phyloP scores from a whole-genome alignment of 495 filamentous ascomycete genomes.

The Aspergillus sclerotiicarbonarius region DNA sequence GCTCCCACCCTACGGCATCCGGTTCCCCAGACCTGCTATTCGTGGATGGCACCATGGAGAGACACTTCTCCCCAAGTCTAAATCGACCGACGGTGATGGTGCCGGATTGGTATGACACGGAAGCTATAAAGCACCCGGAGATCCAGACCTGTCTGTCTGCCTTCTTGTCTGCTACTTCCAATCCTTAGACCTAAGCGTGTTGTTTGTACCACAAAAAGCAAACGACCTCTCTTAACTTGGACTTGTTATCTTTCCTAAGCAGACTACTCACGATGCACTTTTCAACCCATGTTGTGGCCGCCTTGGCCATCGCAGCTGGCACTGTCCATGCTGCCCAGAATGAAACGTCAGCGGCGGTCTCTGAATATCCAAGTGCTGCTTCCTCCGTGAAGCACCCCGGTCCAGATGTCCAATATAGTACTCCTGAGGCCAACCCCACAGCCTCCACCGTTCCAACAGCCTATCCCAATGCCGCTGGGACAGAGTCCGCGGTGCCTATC shows the following conservation, averaged over 20 bases:
- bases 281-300: slow-evolving; percentile 15
- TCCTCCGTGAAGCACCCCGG: neutral
- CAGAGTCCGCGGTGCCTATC: neutral
- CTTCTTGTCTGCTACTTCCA: neutral
- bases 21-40: neutral
- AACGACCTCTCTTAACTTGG: neutral
- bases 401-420: neutral
- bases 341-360: neutral
- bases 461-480: too few species aligned
- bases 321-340: slow-evolving; percentile 16
- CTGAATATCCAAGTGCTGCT: too few species aligned
- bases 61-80: neutral
- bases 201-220: neutral
- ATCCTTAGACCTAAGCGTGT: neutral
- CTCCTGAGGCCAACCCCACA: too few species aligned
- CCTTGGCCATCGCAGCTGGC: slow-evolving; percentile 21
- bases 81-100: neutral
- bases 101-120: neutral
- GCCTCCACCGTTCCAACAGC: too few species aligned
- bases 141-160: neutral
- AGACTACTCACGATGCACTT: slow-evolving; percentile 18
- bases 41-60: neutral
- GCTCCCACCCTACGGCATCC: neutral
- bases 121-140: neutral
- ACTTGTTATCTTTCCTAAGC: neutral